These are phyloP conservation scores for Solanum arcanum DNA, from an alignment of 257 asterid genomes.

Conservation along the genomic window DNA sequence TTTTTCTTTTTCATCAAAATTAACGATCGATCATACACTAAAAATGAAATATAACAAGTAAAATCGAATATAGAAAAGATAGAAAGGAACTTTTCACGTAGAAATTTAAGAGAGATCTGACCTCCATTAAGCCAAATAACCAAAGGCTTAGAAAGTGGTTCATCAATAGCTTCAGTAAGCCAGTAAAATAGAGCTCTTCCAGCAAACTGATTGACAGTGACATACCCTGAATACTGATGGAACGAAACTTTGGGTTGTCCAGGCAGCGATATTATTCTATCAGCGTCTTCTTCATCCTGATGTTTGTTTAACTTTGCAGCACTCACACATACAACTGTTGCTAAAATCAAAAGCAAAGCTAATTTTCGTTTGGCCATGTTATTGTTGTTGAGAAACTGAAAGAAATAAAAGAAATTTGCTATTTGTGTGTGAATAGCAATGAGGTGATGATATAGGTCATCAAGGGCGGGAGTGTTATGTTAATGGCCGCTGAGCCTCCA, in stretches of 20 bases:
- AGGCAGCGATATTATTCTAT: constrained; percentile 55
- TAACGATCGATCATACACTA: no score
- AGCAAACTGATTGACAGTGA: constrained; percentile 55
- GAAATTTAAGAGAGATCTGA: neutral
- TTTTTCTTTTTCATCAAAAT: no score
- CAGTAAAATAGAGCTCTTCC: constrained; percentile 89
- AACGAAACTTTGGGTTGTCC: constrained; percentile 81
- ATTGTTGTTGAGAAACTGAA: neutral
- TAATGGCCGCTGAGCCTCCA: neutral
- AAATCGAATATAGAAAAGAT: no score
- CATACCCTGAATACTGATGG: constrained; percentile 79
- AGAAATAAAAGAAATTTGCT: neutral
- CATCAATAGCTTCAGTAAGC: constrained; percentile 62
- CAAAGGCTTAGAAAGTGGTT: constrained; percentile 48
- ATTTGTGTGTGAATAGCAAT: neutral
- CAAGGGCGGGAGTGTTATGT: neutral
- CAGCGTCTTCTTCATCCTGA: constrained; percentile 45
- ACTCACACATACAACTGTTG: neutral
- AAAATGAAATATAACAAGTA: no score
- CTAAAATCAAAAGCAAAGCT: constrained; percentile 2
- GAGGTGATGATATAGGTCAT: neutral
- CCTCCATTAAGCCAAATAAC: constrained; percentile 99
- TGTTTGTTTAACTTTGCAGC: neutral
- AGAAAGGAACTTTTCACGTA: neutral
- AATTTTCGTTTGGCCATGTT: neutral